Conservation (phyloP, 495 filamentous ascomycete species). For the Pseudomonodictys pantanalensis region DNA sequence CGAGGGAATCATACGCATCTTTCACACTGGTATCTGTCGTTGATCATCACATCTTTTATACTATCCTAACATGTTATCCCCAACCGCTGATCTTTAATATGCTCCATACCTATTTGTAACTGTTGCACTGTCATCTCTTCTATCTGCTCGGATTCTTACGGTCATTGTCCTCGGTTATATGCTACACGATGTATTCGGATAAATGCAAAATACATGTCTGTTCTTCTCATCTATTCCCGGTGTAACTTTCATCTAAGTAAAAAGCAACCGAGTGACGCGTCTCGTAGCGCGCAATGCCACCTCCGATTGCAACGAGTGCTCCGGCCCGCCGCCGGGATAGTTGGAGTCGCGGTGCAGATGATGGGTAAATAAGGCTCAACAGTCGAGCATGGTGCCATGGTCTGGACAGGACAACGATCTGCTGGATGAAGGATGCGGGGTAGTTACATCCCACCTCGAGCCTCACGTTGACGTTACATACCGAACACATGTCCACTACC, state of each 20-base stretch:
- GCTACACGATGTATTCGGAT: constrained; percentile 2
- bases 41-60: too few relatives aligned
- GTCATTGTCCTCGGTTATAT: not conserved
- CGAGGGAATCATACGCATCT: too few relatives aligned
- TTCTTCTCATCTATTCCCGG: not conserved
- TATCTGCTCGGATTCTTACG: too few relatives aligned
- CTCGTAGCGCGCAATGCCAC: constrained; percentile 3
- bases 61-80: too few relatives aligned
- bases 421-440: constrained; percentile 11
- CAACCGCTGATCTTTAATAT: too few relatives aligned
- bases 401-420: not conserved
- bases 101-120: too few relatives aligned
- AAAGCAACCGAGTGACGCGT: constrained; percentile 12
- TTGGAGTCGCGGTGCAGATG: too few relatives aligned
- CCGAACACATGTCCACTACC: constrained; percentile 17
- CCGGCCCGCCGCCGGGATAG: too few relatives aligned
- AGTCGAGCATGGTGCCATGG: not conserved
- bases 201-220: constrained; percentile 9
- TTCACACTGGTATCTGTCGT: too few relatives aligned
- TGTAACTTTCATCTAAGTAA: constrained; percentile 16
- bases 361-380: not conserved
- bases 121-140: too few relatives aligned
- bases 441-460: constrained; percentile 20
- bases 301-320: constrained; percentile 10
- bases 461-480: constrained; percentile 27